Conservation (phyloP, 768 basidiomycete species). For the Russula vinacea region DNA sequence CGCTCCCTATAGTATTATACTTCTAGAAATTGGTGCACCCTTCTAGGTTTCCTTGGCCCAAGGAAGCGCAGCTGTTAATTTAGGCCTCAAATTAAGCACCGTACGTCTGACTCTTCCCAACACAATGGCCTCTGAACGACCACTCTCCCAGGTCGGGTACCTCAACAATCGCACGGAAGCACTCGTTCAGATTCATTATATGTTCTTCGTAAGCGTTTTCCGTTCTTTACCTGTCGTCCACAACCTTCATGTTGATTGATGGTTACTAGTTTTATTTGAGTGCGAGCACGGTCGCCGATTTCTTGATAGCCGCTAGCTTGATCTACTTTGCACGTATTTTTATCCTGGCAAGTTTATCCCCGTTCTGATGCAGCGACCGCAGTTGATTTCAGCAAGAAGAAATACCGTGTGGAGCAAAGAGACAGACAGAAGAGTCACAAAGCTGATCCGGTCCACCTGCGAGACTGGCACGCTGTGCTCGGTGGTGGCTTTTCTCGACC, state of each 20-base stretch:
- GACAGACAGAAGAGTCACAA: neutral
- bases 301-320: constrained; percentile 11
- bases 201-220: neutral
- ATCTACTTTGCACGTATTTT: constrained; percentile 11
- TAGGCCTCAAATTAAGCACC: neutral
- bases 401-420: neutral
- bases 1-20: neutral
- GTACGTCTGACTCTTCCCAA: neutral
- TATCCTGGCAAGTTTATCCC: neutral
- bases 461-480: constrained; percentile 13
- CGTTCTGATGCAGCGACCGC: neutral
- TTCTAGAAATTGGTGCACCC: neutral
- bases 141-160: neutral
- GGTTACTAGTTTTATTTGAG: neutral
- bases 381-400: constrained; percentile 1
- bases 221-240: neutral
- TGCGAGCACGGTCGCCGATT: neutral
- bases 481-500: neutral
- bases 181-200: too few relatives aligned
- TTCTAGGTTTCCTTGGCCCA: neutral
- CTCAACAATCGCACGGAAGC: neutral
- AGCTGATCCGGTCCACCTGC: constrained; percentile 7
- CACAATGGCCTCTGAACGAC: neutral
- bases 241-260: neutral
- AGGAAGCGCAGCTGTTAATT: neutral